A percentile compares a stretch with the other conserved stretches of the same genome.
Evolutionary conservation across 2,329 filamentous ascomycete species (phyloP).

Genomic region (Colletotrichum lindemuthianum): DNA sequence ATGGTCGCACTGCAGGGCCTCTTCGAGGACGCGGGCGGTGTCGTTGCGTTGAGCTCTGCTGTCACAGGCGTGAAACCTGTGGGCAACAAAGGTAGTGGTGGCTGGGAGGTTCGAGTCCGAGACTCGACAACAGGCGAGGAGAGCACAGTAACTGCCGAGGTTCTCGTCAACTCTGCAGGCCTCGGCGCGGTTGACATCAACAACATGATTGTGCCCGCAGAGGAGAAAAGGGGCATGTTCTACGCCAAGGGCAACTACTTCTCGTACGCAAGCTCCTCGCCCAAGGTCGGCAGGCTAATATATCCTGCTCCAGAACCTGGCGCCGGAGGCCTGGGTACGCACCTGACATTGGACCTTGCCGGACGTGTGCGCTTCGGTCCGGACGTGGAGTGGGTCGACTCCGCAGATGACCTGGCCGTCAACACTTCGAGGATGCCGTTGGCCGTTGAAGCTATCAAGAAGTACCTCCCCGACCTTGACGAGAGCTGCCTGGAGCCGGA

Average conservation of each 20-base stretch:
- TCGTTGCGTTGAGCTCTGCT: constrained; percentile 73
- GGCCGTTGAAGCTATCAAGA: constrained; percentile 78
- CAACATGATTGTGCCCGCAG: constrained; percentile 79
- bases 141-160: constrained; percentile 75
- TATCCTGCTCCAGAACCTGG: constrained; percentile 90
- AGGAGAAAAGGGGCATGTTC: constrained; percentile 68
- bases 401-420: constrained; percentile 74
- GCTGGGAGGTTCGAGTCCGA: constrained; percentile 74
- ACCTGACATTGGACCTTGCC: constrained; percentile 88
- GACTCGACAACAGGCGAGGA: constrained; percentile 58
- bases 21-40: constrained; percentile 81
- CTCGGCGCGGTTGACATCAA: constrained; percentile 79
- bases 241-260: constrained; percentile 98
- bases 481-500: constrained; percentile 75
- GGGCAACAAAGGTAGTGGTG: constrained; percentile 57
- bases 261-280: constrained; percentile 75
- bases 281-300: constrained; percentile 76
- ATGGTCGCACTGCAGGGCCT: constrained; percentile 84
- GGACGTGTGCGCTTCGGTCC: constrained; percentile 91
- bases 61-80: constrained; percentile 70
- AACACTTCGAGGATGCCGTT: constrained; percentile 69
- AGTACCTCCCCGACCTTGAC: constrained; percentile 82
- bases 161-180: constrained; percentile 86
- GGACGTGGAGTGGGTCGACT: constrained; percentile 91
- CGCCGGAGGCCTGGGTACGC: constrained; percentile 86